Evolutionary conservation across 1,139 yeast genomes (phyloP).

Genomic region (Yamadazyma jaroonii): DNA sequence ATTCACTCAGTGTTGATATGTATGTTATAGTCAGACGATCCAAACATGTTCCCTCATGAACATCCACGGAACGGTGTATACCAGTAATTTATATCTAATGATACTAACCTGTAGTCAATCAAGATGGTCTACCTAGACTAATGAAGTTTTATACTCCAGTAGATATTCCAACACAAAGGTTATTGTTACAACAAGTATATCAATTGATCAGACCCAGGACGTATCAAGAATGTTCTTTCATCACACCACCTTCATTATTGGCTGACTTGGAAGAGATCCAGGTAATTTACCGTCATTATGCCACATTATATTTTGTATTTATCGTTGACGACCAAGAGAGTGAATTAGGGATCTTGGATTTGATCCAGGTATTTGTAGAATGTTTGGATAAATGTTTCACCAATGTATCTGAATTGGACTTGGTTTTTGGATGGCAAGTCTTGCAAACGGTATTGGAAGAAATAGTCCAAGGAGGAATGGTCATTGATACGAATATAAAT

Average conservation of each 20-base stretch:
- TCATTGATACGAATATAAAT: conserved; percentile 85
- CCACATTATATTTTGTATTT: conserved; percentile 91
- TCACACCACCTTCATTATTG: conserved; percentile 74
- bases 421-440: conserved; percentile 97
- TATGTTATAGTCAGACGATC: conserved; percentile 39
- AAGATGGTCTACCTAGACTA: conserved; percentile 87
- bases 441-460: conserved; percentile 89
- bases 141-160: conserved; percentile 93
- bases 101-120: conserved; percentile 60
- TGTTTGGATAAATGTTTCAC: conserved; percentile 88
- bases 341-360: conserved; percentile 87
- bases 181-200: conserved; percentile 71
- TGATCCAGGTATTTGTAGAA: conserved; percentile 96
- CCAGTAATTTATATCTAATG: neutral
- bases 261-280: conserved; percentile 77
- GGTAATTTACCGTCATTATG: conserved; percentile 91
- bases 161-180: conserved; percentile 70
- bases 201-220: conserved; percentile 66
- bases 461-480: conserved; percentile 97
- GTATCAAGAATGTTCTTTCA: conserved; percentile 73
- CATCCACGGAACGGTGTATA: neutral
- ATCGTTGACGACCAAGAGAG: conserved; percentile 95
- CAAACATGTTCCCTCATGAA: no score
- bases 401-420: conserved; percentile 91
- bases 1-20: conserved; percentile 88